Percentiles rank a stretch among this genome's conserved stretches.
phyloP scores from a whole-genome alignment of 163 green algal species.

The Scenedesmus sp. region DNA sequence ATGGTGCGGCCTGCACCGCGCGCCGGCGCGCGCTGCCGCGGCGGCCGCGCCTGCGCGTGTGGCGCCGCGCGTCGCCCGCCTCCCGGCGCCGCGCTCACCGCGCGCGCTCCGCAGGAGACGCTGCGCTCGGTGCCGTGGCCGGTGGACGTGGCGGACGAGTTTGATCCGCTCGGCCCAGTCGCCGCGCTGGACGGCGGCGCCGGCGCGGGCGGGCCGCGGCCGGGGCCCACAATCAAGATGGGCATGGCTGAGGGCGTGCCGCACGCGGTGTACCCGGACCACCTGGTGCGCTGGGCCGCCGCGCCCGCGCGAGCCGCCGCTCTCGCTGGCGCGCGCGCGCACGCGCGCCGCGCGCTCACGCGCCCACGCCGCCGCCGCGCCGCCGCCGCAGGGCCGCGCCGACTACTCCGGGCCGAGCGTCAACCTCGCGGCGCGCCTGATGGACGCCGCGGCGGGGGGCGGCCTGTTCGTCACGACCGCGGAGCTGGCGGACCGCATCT shows the following conservation, averaged over 20 bases:
- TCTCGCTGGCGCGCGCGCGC: background rate
- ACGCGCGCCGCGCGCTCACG: no score
- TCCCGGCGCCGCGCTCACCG: background rate
- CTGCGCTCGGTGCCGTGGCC: conserved; percentile 24
- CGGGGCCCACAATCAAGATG: conserved; percentile 25
- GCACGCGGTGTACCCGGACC: conserved; percentile 55
- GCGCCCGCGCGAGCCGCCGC: no score
- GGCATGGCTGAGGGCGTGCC: conserved; percentile 50
- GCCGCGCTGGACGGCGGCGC: background rate
- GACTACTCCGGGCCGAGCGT: conserved; percentile 65
- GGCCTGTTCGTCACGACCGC: conserved; percentile 39
- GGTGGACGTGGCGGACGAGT: background rate
- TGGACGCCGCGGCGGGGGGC: conserved; percentile 48
- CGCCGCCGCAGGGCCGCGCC: conserved; percentile 34
- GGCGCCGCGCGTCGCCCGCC: background rate
- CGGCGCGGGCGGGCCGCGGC: background rate
- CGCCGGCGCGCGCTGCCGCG: no score
- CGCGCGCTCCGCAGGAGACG: conserved; percentile 45
- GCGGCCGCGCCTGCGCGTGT: background rate
- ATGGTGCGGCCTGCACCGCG: no score
- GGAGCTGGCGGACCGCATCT: conserved; percentile 26
- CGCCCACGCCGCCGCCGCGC: no score
- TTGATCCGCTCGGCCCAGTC: background rate
- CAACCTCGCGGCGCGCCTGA: conserved; percentile 60
- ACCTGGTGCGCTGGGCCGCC: conserved; percentile 56